Conservation (phyloP, 257 asterid species). For the Capsicum chinense region DNA sequence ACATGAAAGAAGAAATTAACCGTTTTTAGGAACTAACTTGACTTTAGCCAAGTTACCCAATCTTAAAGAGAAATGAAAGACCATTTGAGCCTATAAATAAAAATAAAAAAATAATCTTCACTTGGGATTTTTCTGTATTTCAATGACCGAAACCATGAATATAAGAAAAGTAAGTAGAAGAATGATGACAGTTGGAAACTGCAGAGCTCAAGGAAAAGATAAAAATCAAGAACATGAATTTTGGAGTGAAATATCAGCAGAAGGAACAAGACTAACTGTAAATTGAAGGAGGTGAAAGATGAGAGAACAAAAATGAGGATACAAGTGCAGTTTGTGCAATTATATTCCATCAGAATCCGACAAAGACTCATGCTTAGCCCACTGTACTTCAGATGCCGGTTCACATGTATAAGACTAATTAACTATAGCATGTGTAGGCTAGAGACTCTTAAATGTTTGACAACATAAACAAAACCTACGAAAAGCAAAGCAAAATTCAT, state of each 20-base stretch:
- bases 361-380: background rate
- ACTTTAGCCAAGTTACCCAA: conserved; percentile 6
- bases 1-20: conserved; percentile 23
- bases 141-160: background rate
- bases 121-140: background rate
- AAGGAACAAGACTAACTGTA: background rate
- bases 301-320: conserved; percentile 13
- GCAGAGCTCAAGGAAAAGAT: background rate
- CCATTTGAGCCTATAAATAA: background rate
- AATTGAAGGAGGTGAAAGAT: background rate
- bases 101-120: background rate
- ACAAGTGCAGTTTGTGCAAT: conserved; percentile 7
- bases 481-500: background rate
- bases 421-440: background rate
- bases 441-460: background rate
- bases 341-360: conserved; percentile 1
- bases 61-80: conserved; percentile 13
- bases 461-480: background rate
- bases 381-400: background rate
- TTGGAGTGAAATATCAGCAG: background rate
- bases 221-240: background rate
- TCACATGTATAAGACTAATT: conserved; percentile 4
- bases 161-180: background rate
- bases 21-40: background rate
- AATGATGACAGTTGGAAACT: background rate